phyloP scores from a whole-genome alignment of 768 basidiomycete species.

The Boletus subcaerulescens region DNA sequence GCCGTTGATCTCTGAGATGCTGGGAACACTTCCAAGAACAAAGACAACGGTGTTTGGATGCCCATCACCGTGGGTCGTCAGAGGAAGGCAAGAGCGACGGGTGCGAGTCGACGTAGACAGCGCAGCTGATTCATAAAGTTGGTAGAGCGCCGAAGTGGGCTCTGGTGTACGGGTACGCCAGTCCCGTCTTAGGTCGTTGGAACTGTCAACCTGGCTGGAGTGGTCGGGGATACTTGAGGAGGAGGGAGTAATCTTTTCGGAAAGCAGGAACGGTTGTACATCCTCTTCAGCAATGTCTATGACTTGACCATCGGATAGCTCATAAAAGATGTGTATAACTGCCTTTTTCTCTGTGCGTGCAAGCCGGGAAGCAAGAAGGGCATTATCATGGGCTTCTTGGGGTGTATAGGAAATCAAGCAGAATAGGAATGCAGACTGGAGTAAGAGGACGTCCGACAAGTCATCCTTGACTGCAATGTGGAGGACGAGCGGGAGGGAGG shows the following conservation, averaged over 20 bases:
- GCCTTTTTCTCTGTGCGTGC: slow-evolving; percentile 67
- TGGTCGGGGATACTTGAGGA: slow-evolving; percentile 16
- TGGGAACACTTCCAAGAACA: slow-evolving; percentile 54
- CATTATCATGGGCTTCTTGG: slow-evolving; percentile 88
- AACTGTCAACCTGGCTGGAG: not conserved
- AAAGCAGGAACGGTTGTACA: slow-evolving; percentile 58
- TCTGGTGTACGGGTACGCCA: slow-evolving; percentile 1
- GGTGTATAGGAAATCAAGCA: slow-evolving; percentile 74
- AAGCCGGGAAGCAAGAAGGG: slow-evolving; percentile 79
- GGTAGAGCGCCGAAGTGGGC: slow-evolving; percentile 36
- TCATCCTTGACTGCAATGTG: slow-evolving; percentile 66
- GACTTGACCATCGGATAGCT: slow-evolving; percentile 37
- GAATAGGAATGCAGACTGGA: slow-evolving; percentile 77
- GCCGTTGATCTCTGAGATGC: slow-evolving; percentile 47
- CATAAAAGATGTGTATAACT: slow-evolving; percentile 84
- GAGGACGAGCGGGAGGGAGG: slow-evolving; percentile 61
- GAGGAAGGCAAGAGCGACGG: slow-evolving; percentile 58
- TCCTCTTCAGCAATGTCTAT: slow-evolving; percentile 57
- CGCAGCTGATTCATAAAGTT: slow-evolving; percentile 66
- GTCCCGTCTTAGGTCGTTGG: too few relatives aligned
- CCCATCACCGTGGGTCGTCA: slow-evolving; percentile 47
- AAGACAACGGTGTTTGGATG: slow-evolving; percentile 69
- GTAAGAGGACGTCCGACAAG: slow-evolving; percentile 70
- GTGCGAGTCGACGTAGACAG: slow-evolving; percentile 61
- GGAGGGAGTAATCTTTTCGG: slow-evolving; percentile 32